Evolutionary conservation across 176 grass and related monocot genomes (phyloP).

Genomic region (Microstegium vimineum): DNA sequence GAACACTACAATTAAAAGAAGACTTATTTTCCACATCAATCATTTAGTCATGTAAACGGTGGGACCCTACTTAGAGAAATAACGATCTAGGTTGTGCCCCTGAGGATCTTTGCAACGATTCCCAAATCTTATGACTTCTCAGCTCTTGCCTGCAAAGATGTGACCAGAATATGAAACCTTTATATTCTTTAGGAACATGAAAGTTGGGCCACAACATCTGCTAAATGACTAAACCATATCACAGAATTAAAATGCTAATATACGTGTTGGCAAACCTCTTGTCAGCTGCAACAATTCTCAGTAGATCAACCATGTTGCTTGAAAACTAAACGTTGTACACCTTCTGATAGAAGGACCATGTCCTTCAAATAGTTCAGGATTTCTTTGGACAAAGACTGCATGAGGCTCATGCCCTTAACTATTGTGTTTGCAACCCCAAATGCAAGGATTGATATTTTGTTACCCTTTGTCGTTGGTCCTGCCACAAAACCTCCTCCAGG

Average conservation of each 20-base stretch:
- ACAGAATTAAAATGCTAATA: background rate
- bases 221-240: too few species aligned
- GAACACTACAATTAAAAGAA: too few species aligned
- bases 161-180: background rate
- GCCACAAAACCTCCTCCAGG: slow-evolving; percentile 48
- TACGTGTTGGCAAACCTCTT: slow-evolving; percentile 39
- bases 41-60: background rate
- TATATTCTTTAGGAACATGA: background rate
- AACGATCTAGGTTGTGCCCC: slow-evolving; percentile 72
- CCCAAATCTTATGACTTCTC: slow-evolving; percentile 67
- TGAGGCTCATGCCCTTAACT: slow-evolving; percentile 53
- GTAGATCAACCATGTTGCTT: slow-evolving; percentile 29
- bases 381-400: slow-evolving; percentile 61
- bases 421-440: slow-evolving; percentile 91
- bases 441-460: slow-evolving; percentile 61
- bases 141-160: slow-evolving; percentile 46
- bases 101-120: slow-evolving; percentile 75
- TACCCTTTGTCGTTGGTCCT: slow-evolving; percentile 40
- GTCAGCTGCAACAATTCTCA: slow-evolving; percentile 55
- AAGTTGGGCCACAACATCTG: background rate
- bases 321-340: slow-evolving; percentile 53
- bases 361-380: slow-evolving; percentile 44
- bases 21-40: too few species aligned
- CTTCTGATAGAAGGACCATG: slow-evolving; percentile 38
- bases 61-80: slow-evolving; percentile 55